Evolutionary conservation across 2,329 filamentous ascomycete species (phyloP).

Genomic region (Ilyonectria destructans): DNA sequence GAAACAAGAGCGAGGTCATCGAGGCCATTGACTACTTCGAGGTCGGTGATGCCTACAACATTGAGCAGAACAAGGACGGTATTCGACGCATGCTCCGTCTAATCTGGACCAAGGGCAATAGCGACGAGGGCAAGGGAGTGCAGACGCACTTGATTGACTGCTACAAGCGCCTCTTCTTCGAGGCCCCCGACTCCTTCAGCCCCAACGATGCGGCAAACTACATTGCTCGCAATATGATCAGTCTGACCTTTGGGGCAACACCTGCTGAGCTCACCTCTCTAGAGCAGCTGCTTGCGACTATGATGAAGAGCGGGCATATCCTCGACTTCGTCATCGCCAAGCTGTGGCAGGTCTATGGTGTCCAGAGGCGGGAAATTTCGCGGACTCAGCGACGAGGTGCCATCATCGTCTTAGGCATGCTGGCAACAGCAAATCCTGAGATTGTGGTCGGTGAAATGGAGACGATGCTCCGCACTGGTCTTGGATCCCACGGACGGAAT

Average conservation of each 20-base stretch:
- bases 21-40: slow-evolving; percentile 99
- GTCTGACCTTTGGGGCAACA: slow-evolving; percentile 94
- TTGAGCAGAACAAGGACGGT: slow-evolving; percentile 92
- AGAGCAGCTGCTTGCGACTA: slow-evolving; percentile 94
- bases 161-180: slow-evolving; percentile 96
- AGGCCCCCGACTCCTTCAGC: slow-evolving; percentile 90
- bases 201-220: slow-evolving; percentile 95
- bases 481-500: slow-evolving; percentile 84
- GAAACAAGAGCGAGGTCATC: slow-evolving; percentile 98
- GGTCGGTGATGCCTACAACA: slow-evolving; percentile 94
- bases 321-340: slow-evolving; percentile 90
- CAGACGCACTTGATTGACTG: slow-evolving; percentile 97
- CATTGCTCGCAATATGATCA: slow-evolving; percentile 98
- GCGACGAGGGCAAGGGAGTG: slow-evolving; percentile 98
- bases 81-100: slow-evolving; percentile 96
- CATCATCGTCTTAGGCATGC: slow-evolving; percentile 97
- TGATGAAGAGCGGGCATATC: slow-evolving; percentile 95
- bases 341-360: slow-evolving; percentile 97
- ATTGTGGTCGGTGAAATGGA: slow-evolving; percentile 97
- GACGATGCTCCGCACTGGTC: slow-evolving; percentile 90
- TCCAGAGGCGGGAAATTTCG: slow-evolving; percentile 94
- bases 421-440: slow-evolving; percentile 91
- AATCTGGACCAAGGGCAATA: slow-evolving; percentile 99
- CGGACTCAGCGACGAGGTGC: slow-evolving; percentile 90
- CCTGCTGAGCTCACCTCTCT: slow-evolving; percentile 95